Percentiles rank a stretch among this genome's conserved stretches.
Evolutionary conservation across 1,284 basidiomycete genomes (phyloP).

Genomic region (Microstroma glucosiphilum): DNA sequence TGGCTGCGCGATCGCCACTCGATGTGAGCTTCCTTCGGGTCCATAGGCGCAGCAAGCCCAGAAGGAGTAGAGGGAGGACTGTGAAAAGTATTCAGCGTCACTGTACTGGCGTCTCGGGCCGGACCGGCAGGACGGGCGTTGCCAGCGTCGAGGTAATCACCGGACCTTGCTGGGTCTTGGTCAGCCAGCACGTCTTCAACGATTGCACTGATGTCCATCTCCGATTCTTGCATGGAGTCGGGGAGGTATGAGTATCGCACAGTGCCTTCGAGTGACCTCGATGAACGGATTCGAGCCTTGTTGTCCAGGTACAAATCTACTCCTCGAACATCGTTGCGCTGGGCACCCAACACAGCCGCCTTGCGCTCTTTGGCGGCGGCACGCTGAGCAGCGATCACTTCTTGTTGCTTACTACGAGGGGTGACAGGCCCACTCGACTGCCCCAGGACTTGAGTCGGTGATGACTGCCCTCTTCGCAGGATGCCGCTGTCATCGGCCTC

Average conservation of each 20-base stretch:
- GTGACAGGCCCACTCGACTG: slow-evolving; percentile 6
- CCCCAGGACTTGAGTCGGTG: background rate
- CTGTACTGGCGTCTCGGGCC: slow-evolving; percentile 20
- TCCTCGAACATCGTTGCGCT: slow-evolving; percentile 73
- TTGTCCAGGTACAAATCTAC: slow-evolving; percentile 79
- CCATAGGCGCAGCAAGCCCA: slow-evolving; percentile 12
- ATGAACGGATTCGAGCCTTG: slow-evolving; percentile 75
- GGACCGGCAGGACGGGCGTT: background rate
- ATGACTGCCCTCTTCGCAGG: background rate
- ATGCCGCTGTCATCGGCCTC: slow-evolving; percentile 13
- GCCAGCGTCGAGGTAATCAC: background rate
- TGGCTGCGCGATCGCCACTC: slow-evolving; percentile 10
- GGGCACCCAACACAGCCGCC: slow-evolving; percentile 73
- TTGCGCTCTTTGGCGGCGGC: slow-evolving; percentile 76
- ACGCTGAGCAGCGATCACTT: slow-evolving; percentile 86
- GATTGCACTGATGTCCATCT: slow-evolving; percentile 83
- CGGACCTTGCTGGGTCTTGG: slow-evolving; percentile 10
- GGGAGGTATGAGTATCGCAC: slow-evolving; percentile 88
- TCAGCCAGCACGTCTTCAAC: slow-evolving; percentile 65
- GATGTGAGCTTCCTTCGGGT: slow-evolving; percentile 20
- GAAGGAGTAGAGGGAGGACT: slow-evolving; percentile 20
- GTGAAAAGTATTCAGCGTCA: slow-evolving; percentile 25
- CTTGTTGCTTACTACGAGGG: slow-evolving; percentile 61
- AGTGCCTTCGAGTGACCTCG: slow-evolving; percentile 61
- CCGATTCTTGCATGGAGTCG: slow-evolving; percentile 64